Base-by-base conservation (phyloP, 768 basidiomycete species). In the Hebeloma cylindrosporum region DNA sequence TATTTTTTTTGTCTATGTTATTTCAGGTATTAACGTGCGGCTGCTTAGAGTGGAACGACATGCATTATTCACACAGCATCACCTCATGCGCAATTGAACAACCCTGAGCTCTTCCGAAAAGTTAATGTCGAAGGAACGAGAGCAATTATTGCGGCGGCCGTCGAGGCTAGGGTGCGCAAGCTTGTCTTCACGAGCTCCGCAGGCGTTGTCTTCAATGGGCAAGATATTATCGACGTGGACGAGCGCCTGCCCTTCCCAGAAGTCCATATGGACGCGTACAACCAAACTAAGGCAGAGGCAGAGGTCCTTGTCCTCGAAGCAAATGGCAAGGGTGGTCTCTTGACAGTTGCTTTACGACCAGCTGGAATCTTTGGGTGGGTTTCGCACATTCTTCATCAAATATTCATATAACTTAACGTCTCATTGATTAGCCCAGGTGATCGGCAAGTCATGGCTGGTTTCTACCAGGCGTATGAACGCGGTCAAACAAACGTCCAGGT, bases 51-150 rank as follows among this genome's bases (percentile, higher is more conserved):
- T 50, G 82, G 83, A 28, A 77, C 92, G 20, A 93, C 91, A 0
- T 90, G 88, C 57, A 88, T 98, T 51, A 91, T 99, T 50, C 96
- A 99, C 64, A 97, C 94, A 7, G 96, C 94, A 13, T 94, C 93
- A 5, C 80, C 80, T 4, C 86, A 82, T 53, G 88, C 79, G 10
- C 76, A 73, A 40, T 52, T 78, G 40, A 78, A 79, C 44, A 74
- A 88, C 52, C 72, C 80, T 0, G 80, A 80, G 2, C 61, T 97
- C 7, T 96, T 89, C 70, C 84, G 80, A 67, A 91, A 88, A 61
- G 95, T 99, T 57, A 98, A 98, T 60, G 91, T 98, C 4, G 82
- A 91, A 28, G 95, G 93, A 5, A 95, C 93, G 1, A 79, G 78
- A 54, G 81, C 88, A 0, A 76, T 97, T 32, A 85, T 99, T 60